phyloP scores from a whole-genome alignment of 768 basidiomycete genomes.

The Auriscalpium vulgare region DNA sequence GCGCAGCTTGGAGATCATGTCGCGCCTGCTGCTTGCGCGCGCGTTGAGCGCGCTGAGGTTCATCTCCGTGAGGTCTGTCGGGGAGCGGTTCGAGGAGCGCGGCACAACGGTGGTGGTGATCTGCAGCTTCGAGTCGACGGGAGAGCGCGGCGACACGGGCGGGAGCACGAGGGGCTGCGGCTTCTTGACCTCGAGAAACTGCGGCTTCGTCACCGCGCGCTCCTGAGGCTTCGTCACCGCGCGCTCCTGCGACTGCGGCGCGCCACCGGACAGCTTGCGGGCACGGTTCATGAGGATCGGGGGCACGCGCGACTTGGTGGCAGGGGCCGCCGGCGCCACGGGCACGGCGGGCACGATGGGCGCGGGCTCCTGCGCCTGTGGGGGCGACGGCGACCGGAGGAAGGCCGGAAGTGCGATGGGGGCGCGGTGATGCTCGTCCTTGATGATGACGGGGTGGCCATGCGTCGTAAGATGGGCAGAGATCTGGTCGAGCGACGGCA shows the following conservation, averaged over 20 bases:
- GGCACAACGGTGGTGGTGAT: conserved; percentile 43
- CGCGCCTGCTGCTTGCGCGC: conserved; percentile 47
- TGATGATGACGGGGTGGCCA: conserved; percentile 21
- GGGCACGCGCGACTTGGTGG: background rate
- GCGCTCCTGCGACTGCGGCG: background rate
- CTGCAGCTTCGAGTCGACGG: conserved; percentile 34
- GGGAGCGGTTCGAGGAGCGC: conserved; percentile 33
- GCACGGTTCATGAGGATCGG: background rate
- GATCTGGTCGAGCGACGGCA: conserved; percentile 75
- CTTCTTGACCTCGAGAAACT: conserved; percentile 16
- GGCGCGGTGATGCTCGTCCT: conserved; percentile 17
- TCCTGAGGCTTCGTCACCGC: background rate
- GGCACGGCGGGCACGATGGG: background rate
- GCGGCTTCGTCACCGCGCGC: background rate
- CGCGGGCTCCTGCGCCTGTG: background rate
- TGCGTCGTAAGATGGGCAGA: conserved; percentile 49
- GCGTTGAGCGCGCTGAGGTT: conserved; percentile 42
- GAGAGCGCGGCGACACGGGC: conserved; percentile 29
- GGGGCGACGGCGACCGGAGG: conserved; percentile 13
- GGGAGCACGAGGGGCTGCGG: conserved; percentile 12
- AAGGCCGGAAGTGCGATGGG: conserved; percentile 28
- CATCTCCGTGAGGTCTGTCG: conserved; percentile 42
- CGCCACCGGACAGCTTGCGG: background rate
- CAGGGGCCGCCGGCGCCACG: background rate
- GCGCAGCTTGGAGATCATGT: conserved; percentile 59